Conservation (phyloP, 306 rosid species). For the Hylodesmum podocarpum region DNA sequence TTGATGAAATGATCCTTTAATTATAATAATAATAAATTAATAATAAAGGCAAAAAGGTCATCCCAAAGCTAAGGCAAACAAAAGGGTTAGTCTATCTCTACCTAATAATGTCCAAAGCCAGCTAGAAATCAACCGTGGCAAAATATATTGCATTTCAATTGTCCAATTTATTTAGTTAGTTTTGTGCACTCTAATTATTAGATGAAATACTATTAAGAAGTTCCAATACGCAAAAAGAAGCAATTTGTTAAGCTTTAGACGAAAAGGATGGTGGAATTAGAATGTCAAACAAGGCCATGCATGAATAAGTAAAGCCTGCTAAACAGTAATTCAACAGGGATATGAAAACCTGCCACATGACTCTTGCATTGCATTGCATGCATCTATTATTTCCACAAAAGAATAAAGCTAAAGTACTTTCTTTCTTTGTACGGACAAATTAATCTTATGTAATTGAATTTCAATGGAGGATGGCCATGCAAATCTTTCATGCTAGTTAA, state of each 20-base stretch:
- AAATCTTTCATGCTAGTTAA: not conserved
- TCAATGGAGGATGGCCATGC: constrained; percentile 16
- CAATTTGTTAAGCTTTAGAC: not conserved
- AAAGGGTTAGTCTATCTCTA: no score
- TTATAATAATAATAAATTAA: no score
- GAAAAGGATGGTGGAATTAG: not conserved
- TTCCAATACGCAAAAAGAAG: constrained; percentile 9
- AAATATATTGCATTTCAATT: not conserved
- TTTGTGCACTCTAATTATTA: not conserved
- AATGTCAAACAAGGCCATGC: constrained; percentile 21
- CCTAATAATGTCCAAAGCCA: no score
- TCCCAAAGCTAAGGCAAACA: no score
- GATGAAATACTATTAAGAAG: not conserved
- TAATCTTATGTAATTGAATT: constrained; percentile 2
- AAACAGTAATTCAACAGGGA: not conserved
- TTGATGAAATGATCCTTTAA: not conserved
- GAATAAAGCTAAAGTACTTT: constrained; percentile 33
- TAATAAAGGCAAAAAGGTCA: no score
- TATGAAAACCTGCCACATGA: constrained; percentile 1
- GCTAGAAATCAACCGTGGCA: no score
- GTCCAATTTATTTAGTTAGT: not conserved
- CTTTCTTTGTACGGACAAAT: constrained; percentile 20
- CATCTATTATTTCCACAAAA: not conserved
- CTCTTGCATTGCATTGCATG: no score
- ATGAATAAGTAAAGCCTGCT: not conserved